These are phyloP conservation scores for Annona squamosa DNA, from an alignment of 164 flowering plant species.

Conservation along the genomic window DNA sequence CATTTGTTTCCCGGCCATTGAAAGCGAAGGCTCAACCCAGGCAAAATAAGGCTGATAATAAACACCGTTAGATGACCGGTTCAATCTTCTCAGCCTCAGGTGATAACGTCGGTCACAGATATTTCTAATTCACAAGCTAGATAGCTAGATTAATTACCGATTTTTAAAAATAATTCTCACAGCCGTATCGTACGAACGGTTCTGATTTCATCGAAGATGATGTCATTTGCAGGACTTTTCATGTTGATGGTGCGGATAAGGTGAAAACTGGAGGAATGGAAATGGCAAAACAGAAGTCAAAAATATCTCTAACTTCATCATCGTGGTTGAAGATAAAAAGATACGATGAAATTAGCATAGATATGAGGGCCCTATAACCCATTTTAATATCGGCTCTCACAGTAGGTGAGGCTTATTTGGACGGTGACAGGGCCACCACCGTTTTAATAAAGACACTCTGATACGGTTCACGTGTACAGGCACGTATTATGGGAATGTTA, in stretches of 20 bases:
- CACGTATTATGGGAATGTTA: neutral
- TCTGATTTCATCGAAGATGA: neutral
- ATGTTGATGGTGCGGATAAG: neutral
- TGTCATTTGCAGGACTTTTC: neutral
- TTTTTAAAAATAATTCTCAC: neutral
- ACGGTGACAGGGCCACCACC: conserved; percentile 12
- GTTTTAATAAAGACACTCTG: conserved; percentile 9
- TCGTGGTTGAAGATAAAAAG: conserved; percentile 33
- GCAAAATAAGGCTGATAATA: neutral
- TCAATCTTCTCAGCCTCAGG: no score
- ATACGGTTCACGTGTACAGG: conserved; percentile 34
- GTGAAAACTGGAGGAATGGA: neutral
- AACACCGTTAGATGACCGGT: no score
- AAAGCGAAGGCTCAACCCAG: neutral
- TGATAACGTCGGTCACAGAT: no score
- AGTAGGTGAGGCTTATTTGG: conserved; percentile 21
- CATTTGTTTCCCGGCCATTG: neutral
- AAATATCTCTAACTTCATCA: conserved; percentile 12
- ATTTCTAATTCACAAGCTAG: neutral
- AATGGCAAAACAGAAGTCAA: neutral
- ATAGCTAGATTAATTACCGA: neutral
- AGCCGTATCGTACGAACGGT: neutral
- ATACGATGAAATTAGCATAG: conserved; percentile 40
- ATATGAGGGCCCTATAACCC: conserved; percentile 27
- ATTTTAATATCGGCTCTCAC: conserved; percentile 5